Conservation (phyloP, 768 basidiomycete species). For the Melanogaster broomeanus region DNA sequence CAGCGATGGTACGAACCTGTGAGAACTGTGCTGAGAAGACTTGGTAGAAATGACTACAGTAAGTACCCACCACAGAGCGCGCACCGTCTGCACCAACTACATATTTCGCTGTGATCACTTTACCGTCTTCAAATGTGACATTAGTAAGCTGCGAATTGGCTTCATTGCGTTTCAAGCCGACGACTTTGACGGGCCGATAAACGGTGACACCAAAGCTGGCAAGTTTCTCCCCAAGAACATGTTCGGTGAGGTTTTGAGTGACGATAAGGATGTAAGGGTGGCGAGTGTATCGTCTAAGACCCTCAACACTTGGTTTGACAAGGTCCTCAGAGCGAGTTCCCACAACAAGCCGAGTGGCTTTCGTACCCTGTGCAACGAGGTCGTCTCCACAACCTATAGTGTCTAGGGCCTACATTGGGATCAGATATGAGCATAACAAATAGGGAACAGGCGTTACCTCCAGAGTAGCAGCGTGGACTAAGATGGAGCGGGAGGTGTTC, state of each 20-base stretch:
- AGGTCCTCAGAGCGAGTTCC: slow-evolving; percentile 33
- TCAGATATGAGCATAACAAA: slow-evolving; percentile 24
- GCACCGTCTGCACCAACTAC: slow-evolving; percentile 56
- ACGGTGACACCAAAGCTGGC: slow-evolving; percentile 33
- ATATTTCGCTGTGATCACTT: slow-evolving; percentile 43
- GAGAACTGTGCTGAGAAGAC: not conserved
- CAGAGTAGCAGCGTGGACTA: slow-evolving; percentile 53
- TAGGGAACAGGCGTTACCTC: slow-evolving; percentile 37
- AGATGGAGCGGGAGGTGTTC: slow-evolving; percentile 45
- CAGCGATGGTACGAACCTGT: slow-evolving; percentile 44
- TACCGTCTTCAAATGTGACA: slow-evolving; percentile 50
- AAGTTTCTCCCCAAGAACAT: slow-evolving; percentile 37
- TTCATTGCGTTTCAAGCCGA: slow-evolving; percentile 35
- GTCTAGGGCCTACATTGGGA: slow-evolving; percentile 45
- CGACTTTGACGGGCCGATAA: slow-evolving; percentile 40
- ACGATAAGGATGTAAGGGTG: slow-evolving; percentile 45
- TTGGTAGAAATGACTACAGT: not conserved
- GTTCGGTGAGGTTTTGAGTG: slow-evolving; percentile 48
- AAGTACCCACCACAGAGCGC: slow-evolving; percentile 40
- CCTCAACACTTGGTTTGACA: slow-evolving; percentile 30
- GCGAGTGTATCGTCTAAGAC: slow-evolving; percentile 41
- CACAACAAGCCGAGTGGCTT: slow-evolving; percentile 25
- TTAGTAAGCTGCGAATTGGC: slow-evolving; percentile 33
- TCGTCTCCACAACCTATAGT: slow-evolving; percentile 42
- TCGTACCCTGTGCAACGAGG: slow-evolving; percentile 40